Evolutionary conservation across 1,284 basidiomycete species (phyloP).

Genomic region (Bondarzewia mesenterica): DNA sequence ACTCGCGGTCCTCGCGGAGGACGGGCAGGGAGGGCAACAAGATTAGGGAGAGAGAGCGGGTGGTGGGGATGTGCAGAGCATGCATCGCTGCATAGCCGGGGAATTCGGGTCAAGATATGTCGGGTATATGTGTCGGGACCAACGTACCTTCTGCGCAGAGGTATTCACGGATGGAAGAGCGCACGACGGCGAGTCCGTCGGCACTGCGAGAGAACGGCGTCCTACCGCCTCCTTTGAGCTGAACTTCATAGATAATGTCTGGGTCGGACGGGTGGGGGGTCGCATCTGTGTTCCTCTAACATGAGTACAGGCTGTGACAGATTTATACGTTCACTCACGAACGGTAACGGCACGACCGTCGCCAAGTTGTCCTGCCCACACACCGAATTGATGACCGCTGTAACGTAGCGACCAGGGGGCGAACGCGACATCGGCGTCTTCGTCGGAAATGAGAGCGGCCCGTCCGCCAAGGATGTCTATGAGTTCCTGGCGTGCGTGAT

Average conservation of each 20-base stretch:
- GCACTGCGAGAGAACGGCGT: conserved; percentile 91
- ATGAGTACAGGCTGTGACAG: not conserved
- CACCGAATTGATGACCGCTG: conserved; percentile 88
- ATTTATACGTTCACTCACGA: conserved; percentile 39
- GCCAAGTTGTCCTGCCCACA: conserved; percentile 94
- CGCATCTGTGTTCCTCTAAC: conserved; percentile 44
- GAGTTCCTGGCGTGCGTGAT: conserved; percentile 57
- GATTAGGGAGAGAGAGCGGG: conserved; percentile 79
- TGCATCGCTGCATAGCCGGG: conserved; percentile 61
- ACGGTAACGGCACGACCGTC: conserved; percentile 92
- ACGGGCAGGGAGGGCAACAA: conserved; percentile 74
- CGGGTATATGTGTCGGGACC: not conserved
- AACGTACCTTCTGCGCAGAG: conserved; percentile 74
- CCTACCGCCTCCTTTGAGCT: conserved; percentile 90
- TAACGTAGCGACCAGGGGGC: conserved; percentile 88
- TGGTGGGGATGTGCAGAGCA: conserved; percentile 83
- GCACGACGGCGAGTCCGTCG: conserved; percentile 88
- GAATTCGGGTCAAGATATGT: not conserved
- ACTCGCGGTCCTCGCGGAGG: conserved; percentile 72
- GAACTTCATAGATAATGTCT: conserved; percentile 69
- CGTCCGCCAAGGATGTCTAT: conserved; percentile 78
- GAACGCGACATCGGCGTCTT: conserved; percentile 41
- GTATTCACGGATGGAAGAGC: conserved; percentile 90
- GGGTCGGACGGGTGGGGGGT: conserved; percentile 60
- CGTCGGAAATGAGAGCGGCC: conserved; percentile 56